A percentile compares a stretch with the other conserved stretches of the same genome.
Evolutionary conservation across 805 yeast genomes (phyloP).

Genomic region (Barnettozyma siamensis): DNA sequence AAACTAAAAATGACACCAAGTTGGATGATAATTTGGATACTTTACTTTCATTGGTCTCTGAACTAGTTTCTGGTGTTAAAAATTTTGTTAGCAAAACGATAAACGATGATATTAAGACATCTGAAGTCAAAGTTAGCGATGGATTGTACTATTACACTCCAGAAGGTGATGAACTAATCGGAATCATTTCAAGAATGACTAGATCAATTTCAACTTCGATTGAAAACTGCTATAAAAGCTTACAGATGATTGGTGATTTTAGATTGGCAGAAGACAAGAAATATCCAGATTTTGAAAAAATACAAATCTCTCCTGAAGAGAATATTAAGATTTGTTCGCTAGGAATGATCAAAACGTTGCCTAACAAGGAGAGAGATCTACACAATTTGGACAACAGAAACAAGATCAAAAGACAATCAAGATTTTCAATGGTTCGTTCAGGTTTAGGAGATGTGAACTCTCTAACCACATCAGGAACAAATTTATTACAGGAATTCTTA

Average conservation of each 20-base stretch:
- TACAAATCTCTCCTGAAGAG: slow-evolving; percentile 51
- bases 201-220: slow-evolving; percentile 45
- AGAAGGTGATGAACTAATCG: slow-evolving; percentile 63
- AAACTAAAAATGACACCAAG: slow-evolving; percentile 16
- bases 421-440: slow-evolving; percentile 32
- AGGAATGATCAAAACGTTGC: slow-evolving; percentile 45
- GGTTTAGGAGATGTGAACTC: slow-evolving; percentile 18
- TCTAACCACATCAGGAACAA: slow-evolving; percentile 26
- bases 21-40: slow-evolving; percentile 46
- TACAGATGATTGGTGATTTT: slow-evolving; percentile 62
- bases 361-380: slow-evolving; percentile 25
- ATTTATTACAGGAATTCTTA: slow-evolving; percentile 29
- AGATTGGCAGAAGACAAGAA: slow-evolving; percentile 51
- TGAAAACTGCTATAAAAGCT: slow-evolving; percentile 42
- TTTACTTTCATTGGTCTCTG: slow-evolving; percentile 54
- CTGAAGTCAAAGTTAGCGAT: slow-evolving; percentile 14
- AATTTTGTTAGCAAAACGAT: slow-evolving; percentile 51
- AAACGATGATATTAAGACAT: slow-evolving; percentile 29
- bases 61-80: slow-evolving; percentile 59
- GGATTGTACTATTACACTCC: slow-evolving; percentile 47
- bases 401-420: slow-evolving; percentile 25
- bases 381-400: slow-evolving; percentile 15
- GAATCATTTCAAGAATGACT: slow-evolving; percentile 55
- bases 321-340: slow-evolving; percentile 57
- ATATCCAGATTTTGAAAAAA: slow-evolving; percentile 58